A percentile compares a stretch with the other conserved stretches of the same genome.
phyloP scores from a whole-genome alignment of 805 yeast species.

The Candida montana region DNA sequence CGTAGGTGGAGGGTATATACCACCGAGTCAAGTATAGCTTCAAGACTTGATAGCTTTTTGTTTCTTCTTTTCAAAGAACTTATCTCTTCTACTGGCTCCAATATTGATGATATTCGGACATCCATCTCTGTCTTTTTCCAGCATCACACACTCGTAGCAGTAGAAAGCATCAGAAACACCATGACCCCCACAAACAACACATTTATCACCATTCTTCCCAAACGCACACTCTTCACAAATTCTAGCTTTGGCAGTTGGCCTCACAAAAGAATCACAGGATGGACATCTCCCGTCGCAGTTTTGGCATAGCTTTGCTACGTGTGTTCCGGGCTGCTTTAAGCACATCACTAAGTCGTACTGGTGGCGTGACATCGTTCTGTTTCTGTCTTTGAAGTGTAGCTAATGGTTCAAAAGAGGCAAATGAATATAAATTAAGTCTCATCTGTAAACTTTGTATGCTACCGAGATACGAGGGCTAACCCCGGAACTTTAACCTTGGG shows the following conservation, averaged over 20 bases:
- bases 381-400: no score
- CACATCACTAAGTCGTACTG: constrained; percentile 83
- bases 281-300: constrained; percentile 93
- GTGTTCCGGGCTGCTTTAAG: constrained; percentile 76
- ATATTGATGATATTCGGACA: constrained; percentile 82
- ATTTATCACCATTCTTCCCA: constrained; percentile 56
- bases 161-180: constrained; percentile 72
- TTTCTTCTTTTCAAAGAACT: constrained; percentile 53
- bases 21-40: background rate
- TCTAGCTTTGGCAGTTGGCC: constrained; percentile 59
- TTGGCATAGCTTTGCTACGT: constrained; percentile 66
- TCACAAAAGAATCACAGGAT: constrained; percentile 78
- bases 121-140: constrained; percentile 84
- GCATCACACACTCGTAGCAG: constrained; percentile 76
- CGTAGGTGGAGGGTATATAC: no score
- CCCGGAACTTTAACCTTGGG: no score
- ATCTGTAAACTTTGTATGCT: no score
- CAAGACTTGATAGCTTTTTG: constrained; percentile 14
- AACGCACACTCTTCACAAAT: constrained; percentile 84
- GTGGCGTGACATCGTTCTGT: constrained; percentile 68
- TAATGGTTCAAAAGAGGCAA: no score
- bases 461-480: no score
- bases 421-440: no score
- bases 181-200: constrained; percentile 71
- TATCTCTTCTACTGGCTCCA: constrained; percentile 70